phyloP scores from a whole-genome alignment of 371 early-diverging fungal genomes.

The Syncephalastrum racemosum region DNA sequence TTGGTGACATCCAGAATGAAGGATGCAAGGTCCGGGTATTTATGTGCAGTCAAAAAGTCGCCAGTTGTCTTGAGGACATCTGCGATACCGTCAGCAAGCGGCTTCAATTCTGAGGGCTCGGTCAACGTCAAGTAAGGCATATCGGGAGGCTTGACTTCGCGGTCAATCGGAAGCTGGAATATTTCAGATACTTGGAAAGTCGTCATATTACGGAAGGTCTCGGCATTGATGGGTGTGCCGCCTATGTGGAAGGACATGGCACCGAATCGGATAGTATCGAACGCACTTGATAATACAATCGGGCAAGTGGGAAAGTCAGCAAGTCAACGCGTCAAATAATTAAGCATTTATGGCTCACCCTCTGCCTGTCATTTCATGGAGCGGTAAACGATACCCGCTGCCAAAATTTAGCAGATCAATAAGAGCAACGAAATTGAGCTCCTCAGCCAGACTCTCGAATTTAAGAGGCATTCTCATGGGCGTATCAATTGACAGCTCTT shows the following conservation, averaged over 20 bases:
- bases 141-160: conserved; percentile 57
- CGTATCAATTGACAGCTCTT: conserved; percentile 47
- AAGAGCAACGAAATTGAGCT: conserved; percentile 72
- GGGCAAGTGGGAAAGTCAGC: not conserved
- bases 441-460: conserved; percentile 69
- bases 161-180: conserved; percentile 64
- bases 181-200: conserved; percentile 52
- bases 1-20: conserved; percentile 69
- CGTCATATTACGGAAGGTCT: conserved; percentile 42
- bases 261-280: conserved; percentile 81
- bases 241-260: conserved; percentile 81
- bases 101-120: conserved; percentile 63
- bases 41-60: conserved; percentile 47
- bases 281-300: conserved; percentile 42
- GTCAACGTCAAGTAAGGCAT: conserved; percentile 67
- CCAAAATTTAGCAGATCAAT: conserved; percentile 75
- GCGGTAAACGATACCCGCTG: conserved; percentile 65
- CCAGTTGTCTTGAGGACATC: conserved; percentile 73
- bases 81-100: conserved; percentile 65
- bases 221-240: conserved; percentile 44
- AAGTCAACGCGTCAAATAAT: not conserved
- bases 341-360: conserved; percentile 39
- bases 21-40: conserved; percentile 63
- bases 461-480: conserved; percentile 69
- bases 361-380: conserved; percentile 60